These are phyloP conservation scores for Fomitopsis serialis DNA, from an alignment of 768 basidiomycete genomes.

Conservation along the genomic window DNA sequence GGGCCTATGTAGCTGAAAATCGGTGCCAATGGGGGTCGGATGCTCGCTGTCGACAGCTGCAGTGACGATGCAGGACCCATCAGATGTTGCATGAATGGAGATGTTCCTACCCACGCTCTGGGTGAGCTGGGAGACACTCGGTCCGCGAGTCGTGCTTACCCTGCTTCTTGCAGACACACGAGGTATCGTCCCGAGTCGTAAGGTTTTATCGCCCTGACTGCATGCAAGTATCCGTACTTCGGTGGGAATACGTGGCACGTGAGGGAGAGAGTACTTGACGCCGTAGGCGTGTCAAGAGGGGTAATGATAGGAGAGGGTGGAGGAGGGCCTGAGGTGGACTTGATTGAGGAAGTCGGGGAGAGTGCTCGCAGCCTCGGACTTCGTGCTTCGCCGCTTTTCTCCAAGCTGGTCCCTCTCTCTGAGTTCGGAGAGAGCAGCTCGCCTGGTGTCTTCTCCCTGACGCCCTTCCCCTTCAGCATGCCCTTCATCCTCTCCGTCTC, in stretches of 20 bases:
- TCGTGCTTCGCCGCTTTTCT: background rate
- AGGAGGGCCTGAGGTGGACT: background rate
- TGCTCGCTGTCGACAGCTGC: constrained; percentile 23
- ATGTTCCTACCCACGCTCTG: constrained; percentile 37
- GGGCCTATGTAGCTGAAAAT: background rate
- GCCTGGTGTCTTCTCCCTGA: constrained; percentile 28
- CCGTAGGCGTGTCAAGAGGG: background rate
- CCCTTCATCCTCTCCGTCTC: constrained; percentile 74
- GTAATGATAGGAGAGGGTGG: background rate
- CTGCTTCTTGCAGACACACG: constrained; percentile 55
- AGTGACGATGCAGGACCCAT: constrained; percentile 37
- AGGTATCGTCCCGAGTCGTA: constrained; percentile 40
- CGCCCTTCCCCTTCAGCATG: constrained; percentile 52
- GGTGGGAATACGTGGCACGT: constrained; percentile 42
- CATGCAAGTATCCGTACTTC: constrained; percentile 29
- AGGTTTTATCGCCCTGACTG: constrained; percentile 42
- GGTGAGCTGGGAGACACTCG: constrained; percentile 2
- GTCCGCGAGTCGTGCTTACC: constrained; percentile 37
- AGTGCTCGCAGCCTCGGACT: background rate
- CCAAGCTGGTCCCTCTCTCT: constrained; percentile 21
- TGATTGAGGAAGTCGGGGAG: constrained; percentile 2
- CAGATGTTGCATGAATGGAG: constrained; percentile 46
- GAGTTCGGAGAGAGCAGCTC: constrained; percentile 27
- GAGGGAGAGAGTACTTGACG: constrained; percentile 9
- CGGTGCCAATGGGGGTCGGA: background rate